These are phyloP conservation scores for Benincasa hispida DNA, from an alignment of 306 rosid genomes.

Conservation along the genomic window DNA sequence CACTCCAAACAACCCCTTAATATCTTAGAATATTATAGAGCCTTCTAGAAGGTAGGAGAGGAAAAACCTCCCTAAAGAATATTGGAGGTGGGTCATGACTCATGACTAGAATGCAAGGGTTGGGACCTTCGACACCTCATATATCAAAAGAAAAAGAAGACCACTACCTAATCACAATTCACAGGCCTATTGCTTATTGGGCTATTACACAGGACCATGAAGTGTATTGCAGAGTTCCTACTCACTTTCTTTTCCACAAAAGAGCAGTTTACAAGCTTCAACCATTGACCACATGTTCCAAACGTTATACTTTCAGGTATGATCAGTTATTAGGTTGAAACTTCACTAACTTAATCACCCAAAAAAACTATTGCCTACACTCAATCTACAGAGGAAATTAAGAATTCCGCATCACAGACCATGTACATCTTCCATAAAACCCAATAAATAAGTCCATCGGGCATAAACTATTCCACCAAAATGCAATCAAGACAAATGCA, in stretches of 20 bases:
- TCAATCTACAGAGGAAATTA: neutral
- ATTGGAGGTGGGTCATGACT: neutral
- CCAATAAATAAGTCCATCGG: neutral
- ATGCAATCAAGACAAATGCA: neutral
- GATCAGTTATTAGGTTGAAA: neutral
- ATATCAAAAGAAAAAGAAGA: neutral
- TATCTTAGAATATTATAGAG: neutral
- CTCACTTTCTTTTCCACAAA: neutral
- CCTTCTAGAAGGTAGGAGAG: neutral
- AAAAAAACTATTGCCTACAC: neutral
- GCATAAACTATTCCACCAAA: neutral
- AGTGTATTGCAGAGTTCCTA: neutral
- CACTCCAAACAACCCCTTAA: neutral
- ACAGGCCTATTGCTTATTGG: neutral
- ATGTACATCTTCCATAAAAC: neutral
- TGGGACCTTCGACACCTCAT: neutral
- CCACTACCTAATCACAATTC: neutral
- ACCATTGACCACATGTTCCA: neutral
- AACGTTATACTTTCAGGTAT: neutral
- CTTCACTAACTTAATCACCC: neutral
- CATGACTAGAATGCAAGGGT: neutral
- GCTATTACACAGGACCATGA: neutral
- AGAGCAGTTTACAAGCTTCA: neutral
- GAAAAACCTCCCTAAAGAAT: neutral
- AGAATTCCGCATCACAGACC: neutral